Base-by-base conservation (phyloP, 2,329 filamentous ascomycete species). In the Falciphora oryzae region DNA sequence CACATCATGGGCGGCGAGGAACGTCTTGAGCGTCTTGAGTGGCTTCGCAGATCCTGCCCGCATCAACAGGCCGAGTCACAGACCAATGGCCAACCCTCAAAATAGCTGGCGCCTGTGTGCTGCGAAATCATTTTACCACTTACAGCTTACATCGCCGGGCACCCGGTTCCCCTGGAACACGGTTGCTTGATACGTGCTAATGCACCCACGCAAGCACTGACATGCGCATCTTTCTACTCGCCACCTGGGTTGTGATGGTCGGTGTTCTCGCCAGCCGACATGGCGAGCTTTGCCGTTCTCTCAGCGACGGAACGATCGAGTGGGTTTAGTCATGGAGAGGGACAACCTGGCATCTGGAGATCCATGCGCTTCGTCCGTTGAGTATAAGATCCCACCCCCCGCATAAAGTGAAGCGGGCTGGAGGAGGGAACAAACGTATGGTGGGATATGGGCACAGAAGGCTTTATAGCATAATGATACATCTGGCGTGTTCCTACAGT, bases 1-100 rank as follows among this genome's bases (percentile, higher is more conserved):
- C 89, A 89, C 70, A 79, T 90, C 61, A 81, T 90, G 64, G 88
- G 89, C 31, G 83, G 84, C 58, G 95, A 99, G 75, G 95, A 98
- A 71, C 74, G 74, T 63, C 76, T 77, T 7, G 83, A 84, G 65
- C 82, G 81, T 65, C 71, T 72, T 53, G 75, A 76, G 57, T 68
- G 74, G 73, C 63, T 72, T 25, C 65, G 65, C 67, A 73, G 75
- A 62, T 73, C 71, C 62, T 82, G 80, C 65, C 67, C 72, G 22
- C 80, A 83, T 32, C 61, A 13, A 31, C 44, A 62, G 13, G 61
- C 61, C 29, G 61, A 35, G 44, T 22, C 56, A 11, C 28, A n/a
- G 61, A 27, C 61, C 2, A 62, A 62, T 62, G 61, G 61, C 22
- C 50, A 57, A 31, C 28, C 22, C 22, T 53, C 44, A 22, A 53